Percentiles rank a stretch among this genome's conserved stretches.
Evolutionary conservation across 768 basidiomycete species (phyloP).

Genomic region (Hydnum rufescens): DNA sequence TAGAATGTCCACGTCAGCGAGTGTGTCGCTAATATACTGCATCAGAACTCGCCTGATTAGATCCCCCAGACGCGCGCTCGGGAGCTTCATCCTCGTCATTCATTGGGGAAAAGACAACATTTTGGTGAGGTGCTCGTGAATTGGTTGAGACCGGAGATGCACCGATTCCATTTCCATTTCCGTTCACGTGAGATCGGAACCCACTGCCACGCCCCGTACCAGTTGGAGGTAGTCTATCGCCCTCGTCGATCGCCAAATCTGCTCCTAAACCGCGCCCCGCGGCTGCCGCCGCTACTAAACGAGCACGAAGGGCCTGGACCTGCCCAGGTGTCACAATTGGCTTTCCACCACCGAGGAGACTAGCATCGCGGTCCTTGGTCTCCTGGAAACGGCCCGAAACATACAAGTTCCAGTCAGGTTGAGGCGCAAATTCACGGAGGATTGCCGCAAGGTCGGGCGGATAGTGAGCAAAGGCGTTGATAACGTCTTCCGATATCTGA

Average conservation of each 20-base stretch:
- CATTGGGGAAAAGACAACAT: conserved; percentile 28
- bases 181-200: too few species aligned
- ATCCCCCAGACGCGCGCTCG: conserved; percentile 8
- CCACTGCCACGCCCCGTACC: neutral
- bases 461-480: conserved; percentile 73
- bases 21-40: conserved; percentile 20
- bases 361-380: conserved; percentile 63
- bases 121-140: too few species aligned
- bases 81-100: conserved; percentile 28
- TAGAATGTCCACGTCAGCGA: conserved; percentile 21
- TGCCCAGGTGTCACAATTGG: conserved; percentile 35
- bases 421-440: conserved; percentile 49
- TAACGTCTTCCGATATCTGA: conserved; percentile 86
- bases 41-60: neutral
- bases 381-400: conserved; percentile 71
- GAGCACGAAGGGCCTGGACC: too few species aligned
- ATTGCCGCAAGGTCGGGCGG: conserved; percentile 52
- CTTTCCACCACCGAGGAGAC: conserved; percentile 71
- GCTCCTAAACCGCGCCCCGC: neutral
- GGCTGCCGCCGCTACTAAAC: too few species aligned
- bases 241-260: neutral
- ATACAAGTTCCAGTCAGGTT: conserved; percentile 74
- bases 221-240: neutral
- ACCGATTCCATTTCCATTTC: neutral
- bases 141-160: too few species aligned